These are phyloP conservation scores for Penicillium expansum DNA, from an alignment of 2,329 filamentous ascomycete species.

Conservation along the genomic window DNA sequence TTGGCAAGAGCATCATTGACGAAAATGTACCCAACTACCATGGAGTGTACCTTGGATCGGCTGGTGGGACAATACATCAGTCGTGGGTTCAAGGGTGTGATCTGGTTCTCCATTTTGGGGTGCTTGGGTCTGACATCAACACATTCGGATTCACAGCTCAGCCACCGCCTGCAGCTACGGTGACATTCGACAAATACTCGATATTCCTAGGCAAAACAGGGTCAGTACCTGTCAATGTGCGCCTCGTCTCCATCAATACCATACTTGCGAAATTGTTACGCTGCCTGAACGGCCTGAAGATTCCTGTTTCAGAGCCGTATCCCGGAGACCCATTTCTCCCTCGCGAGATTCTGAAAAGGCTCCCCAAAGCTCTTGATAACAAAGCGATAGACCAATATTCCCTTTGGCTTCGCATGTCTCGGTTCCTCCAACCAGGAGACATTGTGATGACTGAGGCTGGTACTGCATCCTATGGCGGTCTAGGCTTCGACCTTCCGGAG, in stretches of 20 bases:
- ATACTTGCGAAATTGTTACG: not conserved
- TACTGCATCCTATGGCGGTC: conserved; percentile 5
- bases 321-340: not conserved
- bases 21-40: conserved; percentile 48
- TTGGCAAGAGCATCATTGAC: conserved; percentile 51
- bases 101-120: conserved; percentile 44
- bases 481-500: not conserved
- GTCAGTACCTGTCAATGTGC: not conserved
- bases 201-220: not conserved
- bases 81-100: conserved; percentile 30
- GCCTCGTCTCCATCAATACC: not conserved
- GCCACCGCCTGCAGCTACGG: not conserved
- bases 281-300: not conserved
- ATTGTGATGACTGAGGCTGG: conserved; percentile 12
- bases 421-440: conserved; percentile 4
- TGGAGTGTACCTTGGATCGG: conserved; percentile 47
- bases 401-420: conserved; percentile 7
- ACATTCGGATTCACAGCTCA: not conserved
- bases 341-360: not conserved
- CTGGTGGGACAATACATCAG: not conserved
- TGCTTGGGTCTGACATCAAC: not conserved
- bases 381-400: not conserved
- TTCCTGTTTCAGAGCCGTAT: not conserved
- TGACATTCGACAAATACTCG: not conserved
- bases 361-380: not conserved